Conservation (phyloP, 192 early-diverging fungal species). For the Coemansia sp. region DNA sequence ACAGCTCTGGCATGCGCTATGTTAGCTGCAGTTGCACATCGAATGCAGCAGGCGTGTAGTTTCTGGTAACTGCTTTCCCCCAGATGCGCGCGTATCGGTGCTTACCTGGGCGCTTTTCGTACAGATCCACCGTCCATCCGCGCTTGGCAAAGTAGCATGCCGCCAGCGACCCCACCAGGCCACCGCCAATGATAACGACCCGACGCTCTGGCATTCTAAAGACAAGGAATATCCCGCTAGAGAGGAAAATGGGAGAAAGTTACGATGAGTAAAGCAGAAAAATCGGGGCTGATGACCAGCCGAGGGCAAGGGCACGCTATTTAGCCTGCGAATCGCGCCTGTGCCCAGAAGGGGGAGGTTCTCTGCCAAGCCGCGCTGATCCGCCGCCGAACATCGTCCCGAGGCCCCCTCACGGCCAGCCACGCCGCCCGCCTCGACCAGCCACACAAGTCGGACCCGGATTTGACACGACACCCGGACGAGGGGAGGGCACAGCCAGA, state of each 20-base stretch:
- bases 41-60: no score
- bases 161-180: constrained; percentile 85
- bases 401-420: no score
- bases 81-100: not conserved
- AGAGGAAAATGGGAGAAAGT: not conserved
- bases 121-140: constrained; percentile 85
- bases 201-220: constrained; percentile 20
- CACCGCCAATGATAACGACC: constrained; percentile 77
- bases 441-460: no score
- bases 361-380: not conserved
- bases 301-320: not conserved
- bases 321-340: no score
- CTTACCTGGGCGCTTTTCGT: constrained; percentile 69
- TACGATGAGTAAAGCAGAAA: no score
- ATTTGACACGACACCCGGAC: no score
- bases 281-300: no score
- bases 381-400: not conserved
- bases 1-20: constrained; percentile 6
- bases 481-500: no score
- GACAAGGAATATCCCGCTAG: not conserved
- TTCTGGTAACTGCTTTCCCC: not conserved
- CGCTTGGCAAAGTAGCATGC: constrained; percentile 88
- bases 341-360: not conserved
- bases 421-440: no score
- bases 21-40: no score